Conservation (phyloP, 2,329 filamentous ascomycete genomes). For the Zopfia rhizophila region DNA sequence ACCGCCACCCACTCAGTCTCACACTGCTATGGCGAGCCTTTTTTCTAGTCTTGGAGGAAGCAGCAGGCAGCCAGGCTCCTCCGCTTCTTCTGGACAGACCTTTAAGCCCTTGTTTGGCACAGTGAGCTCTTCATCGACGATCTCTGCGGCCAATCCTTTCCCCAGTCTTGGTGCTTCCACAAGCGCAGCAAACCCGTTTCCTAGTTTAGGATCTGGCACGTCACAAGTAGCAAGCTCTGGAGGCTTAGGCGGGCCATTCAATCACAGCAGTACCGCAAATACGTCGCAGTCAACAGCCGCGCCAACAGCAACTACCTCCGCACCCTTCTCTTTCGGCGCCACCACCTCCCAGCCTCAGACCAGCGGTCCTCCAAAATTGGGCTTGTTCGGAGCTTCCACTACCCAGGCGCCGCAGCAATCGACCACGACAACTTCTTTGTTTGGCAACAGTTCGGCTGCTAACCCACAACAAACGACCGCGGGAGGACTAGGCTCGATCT, state of each 20-base stretch:
- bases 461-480: conserved; percentile 42
- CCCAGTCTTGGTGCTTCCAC: background rate
- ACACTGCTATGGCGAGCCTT: conserved; percentile 37
- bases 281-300: conserved; percentile 50
- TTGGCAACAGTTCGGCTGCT: conserved; percentile 16
- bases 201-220: too few relatives aligned
- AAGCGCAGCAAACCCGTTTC: conserved; percentile 42
- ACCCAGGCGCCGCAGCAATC: conserved; percentile 38
- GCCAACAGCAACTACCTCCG: conserved; percentile 32
- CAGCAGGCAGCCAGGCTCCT: too few relatives aligned
- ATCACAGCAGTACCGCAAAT: conserved; percentile 34
- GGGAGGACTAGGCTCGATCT: conserved; percentile 39
- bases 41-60: conserved; percentile 42
- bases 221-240: conserved; percentile 41
- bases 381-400: conserved; percentile 35
- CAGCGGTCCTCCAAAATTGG: conserved; percentile 22
- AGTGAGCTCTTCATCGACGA: too few relatives aligned
- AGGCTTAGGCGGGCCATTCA: conserved; percentile 39
- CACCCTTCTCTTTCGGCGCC: conserved; percentile 33
- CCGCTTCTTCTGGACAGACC: background rate
- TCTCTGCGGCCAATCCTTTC: too few relatives aligned
- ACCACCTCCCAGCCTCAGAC: conserved; percentile 31
- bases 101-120: background rate
- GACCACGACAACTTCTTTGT: conserved; percentile 26
- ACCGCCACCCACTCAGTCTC: conserved; percentile 26